These are phyloP conservation scores for Aspergillus taichungensis DNA, from an alignment of 495 filamentous ascomycete species.

Conservation along the genomic window DNA sequence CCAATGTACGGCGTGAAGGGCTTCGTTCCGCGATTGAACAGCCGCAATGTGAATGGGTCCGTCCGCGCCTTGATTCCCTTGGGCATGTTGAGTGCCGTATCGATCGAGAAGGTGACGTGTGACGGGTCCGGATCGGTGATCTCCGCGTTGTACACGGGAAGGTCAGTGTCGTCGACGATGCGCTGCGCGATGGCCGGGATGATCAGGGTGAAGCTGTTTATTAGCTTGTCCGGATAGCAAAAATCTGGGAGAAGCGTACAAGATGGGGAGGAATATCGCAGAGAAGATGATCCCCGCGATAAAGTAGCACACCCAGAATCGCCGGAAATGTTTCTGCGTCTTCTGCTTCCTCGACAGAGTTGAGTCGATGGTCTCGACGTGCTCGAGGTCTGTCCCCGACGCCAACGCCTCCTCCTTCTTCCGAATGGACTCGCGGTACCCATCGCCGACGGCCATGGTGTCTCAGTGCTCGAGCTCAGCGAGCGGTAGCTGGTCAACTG, in stretches of 20 bases:
- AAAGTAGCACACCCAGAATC: conserved; percentile 38
- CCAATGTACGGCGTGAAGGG: conserved; percentile 25
- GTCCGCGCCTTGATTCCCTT: conserved; percentile 21
- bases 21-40: conserved; percentile 27
- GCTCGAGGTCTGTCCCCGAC: conserved; percentile 4
- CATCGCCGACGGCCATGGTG: conserved; percentile 8
- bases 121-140: conserved; percentile 26
- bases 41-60: conserved; percentile 23
- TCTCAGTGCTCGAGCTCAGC: neutral
- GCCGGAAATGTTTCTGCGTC: conserved; percentile 19
- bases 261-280: conserved; percentile 34
- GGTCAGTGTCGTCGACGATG: conserved; percentile 29
- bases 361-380: conserved; percentile 5
- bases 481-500: neutral
- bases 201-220: conserved; percentile 16
- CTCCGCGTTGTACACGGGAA: conserved; percentile 27
- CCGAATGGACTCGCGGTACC: conserved; percentile 3
- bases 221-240: too few species aligned
- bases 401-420: neutral
- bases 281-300: conserved; percentile 28
- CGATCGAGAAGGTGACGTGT: conserved; percentile 26
- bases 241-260: conserved; percentile 18
- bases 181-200: conserved; percentile 34
- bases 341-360: neutral
- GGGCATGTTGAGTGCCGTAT: conserved; percentile 27